Evolutionary conservation across 805 yeast species (phyloP).

Genomic region (Maudiozyma serrabonitensis): DNA sequence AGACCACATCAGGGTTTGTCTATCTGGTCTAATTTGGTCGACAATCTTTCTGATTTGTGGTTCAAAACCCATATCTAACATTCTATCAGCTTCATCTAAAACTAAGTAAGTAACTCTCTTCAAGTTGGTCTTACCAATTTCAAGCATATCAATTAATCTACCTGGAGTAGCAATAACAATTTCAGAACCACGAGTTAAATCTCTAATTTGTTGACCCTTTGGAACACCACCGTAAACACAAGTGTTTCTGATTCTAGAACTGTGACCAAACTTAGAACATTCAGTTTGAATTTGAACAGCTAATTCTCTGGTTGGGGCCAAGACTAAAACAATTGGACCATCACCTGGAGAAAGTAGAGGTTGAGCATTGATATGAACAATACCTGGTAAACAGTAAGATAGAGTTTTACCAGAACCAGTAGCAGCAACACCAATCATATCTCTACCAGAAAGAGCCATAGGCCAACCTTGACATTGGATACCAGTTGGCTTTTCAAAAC

Average conservation of each 20-base stretch:
- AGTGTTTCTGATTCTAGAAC: slow-evolving; percentile 90
- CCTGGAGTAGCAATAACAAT: slow-evolving; percentile 98
- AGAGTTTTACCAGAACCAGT: slow-evolving; percentile 99
- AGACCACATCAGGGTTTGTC: slow-evolving; percentile 99
- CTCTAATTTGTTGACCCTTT: slow-evolving; percentile 95
- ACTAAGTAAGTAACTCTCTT: slow-evolving; percentile 95
- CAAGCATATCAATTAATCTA: slow-evolving; percentile 95
- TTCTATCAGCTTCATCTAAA: slow-evolving; percentile 98
- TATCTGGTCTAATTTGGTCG: slow-evolving; percentile 96
- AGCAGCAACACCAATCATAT: slow-evolving; percentile 97
- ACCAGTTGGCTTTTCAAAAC: slow-evolving; percentile 89
- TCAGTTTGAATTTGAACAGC: slow-evolving; percentile 96
- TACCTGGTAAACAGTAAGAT: slow-evolving; percentile 93
- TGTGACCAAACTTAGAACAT: slow-evolving; percentile 86
- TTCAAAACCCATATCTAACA: slow-evolving; percentile 99
- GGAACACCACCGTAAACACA: slow-evolving; percentile 99
- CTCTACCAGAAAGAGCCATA: slow-evolving; percentile 98
- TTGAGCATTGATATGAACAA: slow-evolving; percentile 97
- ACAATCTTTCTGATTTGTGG: slow-evolving; percentile 98
- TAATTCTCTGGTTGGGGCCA: slow-evolving; percentile 98
- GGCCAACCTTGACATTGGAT: slow-evolving; percentile 99
- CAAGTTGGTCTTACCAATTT: slow-evolving; percentile 86
- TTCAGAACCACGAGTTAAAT: slow-evolving; percentile 89
- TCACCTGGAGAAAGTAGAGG: slow-evolving; percentile 89
- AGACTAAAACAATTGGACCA: slow-evolving; percentile 91